phyloP scores from a whole-genome alignment of 148 eudicot genomes.

The Suaeda aralocaspica region DNA sequence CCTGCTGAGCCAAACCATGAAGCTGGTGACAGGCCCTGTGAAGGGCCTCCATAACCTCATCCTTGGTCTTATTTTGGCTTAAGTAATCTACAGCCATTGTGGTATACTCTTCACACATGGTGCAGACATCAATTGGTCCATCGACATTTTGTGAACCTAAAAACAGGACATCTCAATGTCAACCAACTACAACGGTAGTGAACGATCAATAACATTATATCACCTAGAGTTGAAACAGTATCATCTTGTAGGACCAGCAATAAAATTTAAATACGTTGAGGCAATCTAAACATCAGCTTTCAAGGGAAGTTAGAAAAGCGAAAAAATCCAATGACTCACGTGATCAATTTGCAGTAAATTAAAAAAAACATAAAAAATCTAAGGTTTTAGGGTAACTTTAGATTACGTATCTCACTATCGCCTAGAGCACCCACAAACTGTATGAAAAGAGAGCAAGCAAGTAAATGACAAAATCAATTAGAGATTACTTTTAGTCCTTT shows the following conservation, averaged over 20 bases:
- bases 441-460: background rate
- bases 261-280: no score
- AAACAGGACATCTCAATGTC: constrained; percentile 4
- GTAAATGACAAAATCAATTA: background rate
- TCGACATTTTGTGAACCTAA: constrained; percentile 24
- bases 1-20: constrained; percentile 51
- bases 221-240: background rate
- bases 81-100: constrained; percentile 55
- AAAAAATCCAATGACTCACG: background rate
- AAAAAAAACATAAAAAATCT: background rate
- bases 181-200: background rate
- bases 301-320: background rate
- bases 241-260: background rate
- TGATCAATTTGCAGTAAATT: no score
- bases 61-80: constrained; percentile 56
- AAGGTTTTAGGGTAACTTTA: background rate
- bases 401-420: no score
- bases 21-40: constrained; percentile 60
- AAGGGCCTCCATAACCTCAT: constrained; percentile 52
- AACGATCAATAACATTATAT: background rate
- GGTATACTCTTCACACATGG: constrained; percentile 70
- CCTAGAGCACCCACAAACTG: background rate
- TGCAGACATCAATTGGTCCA: constrained; percentile 38
- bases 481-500: background rate
- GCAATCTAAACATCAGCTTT: background rate